phyloP scores from a whole-genome alignment of 2,329 filamentous ascomycete species.

The Claviceps citrina region DNA sequence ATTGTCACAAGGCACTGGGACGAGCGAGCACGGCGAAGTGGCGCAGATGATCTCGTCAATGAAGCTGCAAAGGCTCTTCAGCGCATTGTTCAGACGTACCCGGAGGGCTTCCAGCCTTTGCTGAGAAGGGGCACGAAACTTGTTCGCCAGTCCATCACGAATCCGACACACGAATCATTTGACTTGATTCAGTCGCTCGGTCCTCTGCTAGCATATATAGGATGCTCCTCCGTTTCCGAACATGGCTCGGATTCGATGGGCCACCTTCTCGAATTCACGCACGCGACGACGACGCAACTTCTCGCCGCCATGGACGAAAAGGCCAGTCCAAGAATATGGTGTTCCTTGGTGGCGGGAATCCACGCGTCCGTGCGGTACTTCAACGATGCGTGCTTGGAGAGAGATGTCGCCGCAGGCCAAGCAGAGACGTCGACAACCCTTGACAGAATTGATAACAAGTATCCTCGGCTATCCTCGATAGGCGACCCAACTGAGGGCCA shows the following conservation, averaged over 20 bases:
- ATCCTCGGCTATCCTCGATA: conserved; percentile 14
- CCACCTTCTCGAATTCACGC: conserved; percentile 26
- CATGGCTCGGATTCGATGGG: conserved; percentile 15
- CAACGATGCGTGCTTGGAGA: conserved; percentile 23
- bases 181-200: conserved; percentile 22
- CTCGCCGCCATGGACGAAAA: conserved; percentile 20
- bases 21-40: conserved; percentile 9
- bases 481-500: conserved; percentile 4
- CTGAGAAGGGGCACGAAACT: conserved; percentile 14
- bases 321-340: conserved; percentile 20
- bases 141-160: conserved; percentile 13
- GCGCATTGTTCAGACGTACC: conserved; percentile 21
- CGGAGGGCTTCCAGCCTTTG: conserved; percentile 21
- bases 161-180: conserved; percentile 10
- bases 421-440: conserved; percentile 6
- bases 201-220: conserved; percentile 31
- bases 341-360: conserved; percentile 22
- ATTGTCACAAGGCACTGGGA: conserved; percentile 15
- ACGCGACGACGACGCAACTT: conserved; percentile 21
- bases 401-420: conserved; percentile 11
- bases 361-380: conserved; percentile 22
- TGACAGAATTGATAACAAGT: conserved; percentile 11
- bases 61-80: conserved; percentile 27
- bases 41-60: conserved; percentile 24
- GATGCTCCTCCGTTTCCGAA: conserved; percentile 24